Evolutionary conservation across 495 filamentous ascomycete genomes (phyloP).

Genomic region (Tirmania nivea): DNA sequence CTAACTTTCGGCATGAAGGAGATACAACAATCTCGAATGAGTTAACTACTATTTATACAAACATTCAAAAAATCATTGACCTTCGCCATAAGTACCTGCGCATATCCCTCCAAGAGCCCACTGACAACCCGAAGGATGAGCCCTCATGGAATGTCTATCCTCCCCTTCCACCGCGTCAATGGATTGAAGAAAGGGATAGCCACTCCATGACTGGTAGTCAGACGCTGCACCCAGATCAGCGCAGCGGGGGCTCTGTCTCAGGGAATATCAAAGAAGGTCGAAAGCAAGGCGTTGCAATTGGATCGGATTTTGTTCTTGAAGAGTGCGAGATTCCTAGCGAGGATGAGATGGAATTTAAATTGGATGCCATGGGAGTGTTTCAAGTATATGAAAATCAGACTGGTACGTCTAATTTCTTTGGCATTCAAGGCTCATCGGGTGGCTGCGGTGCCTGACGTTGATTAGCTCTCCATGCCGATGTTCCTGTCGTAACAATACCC

Average conservation of each 20-base stretch:
- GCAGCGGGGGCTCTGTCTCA: conserved; percentile 1
- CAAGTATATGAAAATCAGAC: conserved; percentile 55
- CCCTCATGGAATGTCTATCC: conserved; percentile 77
- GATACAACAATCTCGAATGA: conserved; percentile 60
- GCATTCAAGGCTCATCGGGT: background rate
- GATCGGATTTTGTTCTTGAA: conserved; percentile 68
- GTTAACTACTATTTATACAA: conserved; percentile 61
- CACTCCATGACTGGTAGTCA: conserved; percentile 1
- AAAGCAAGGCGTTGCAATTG: conserved; percentile 79
- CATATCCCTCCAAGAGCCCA: conserved; percentile 58
- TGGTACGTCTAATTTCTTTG: conserved; percentile 4
- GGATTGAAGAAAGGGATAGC: conserved; percentile 37
- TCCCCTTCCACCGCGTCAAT: conserved; percentile 68
- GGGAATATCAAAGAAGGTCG: conserved; percentile 27
- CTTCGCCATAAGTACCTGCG: conserved; percentile 74
- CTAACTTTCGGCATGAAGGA: conserved; percentile 27
- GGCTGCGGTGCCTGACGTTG: conserved; percentile 7
- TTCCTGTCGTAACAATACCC: conserved; percentile 58
- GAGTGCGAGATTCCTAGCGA: conserved; percentile 50
- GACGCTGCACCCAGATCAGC: conserved; percentile 1
- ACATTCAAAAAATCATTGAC: conserved; percentile 63
- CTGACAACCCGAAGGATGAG: conserved; percentile 71
- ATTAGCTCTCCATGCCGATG: conserved; percentile 33
- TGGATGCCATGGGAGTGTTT: conserved; percentile 72
- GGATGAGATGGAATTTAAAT: conserved; percentile 46